Evolutionary conservation across 2,329 filamentous ascomycete species (phyloP), one percentile per base, ranked within the genome.

Genomic region (Beauveria varroae): DNA sequence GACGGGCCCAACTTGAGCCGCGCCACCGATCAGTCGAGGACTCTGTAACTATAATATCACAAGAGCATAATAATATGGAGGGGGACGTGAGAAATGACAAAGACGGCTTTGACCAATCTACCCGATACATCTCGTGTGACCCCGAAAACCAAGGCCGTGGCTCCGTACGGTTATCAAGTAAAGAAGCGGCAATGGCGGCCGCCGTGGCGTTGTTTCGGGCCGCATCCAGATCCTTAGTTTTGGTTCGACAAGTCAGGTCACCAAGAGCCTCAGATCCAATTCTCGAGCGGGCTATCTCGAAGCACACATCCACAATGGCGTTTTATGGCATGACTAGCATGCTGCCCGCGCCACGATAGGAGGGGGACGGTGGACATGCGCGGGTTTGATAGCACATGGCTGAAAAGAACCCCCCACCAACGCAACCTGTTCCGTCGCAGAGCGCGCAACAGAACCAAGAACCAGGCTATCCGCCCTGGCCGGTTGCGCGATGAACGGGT

Each of bases 201-300:
- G 52, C 18, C 14, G 30, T 53, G 53, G 53, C 53, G 53, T 34
- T 56, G 40, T 46, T 54, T 56, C 53, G 53, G 53, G 41, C 53
- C 53, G 53, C 41, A 46, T 5, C 52, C 53, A 30, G 53, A 56
- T 56, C 41, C 24, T 12, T 24, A 50, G 5, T 50, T n/a, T 50
- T 30, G 22, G 14, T 28, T 40, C 46, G 20, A 40, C n/a, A 24
- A 37, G 30, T 37, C 34, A 53, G 9, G 16, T 40, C 30, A 37
- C 9, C 37, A 28, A 10, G 22, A 55, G 22, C 3, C 16, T 43
- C 24, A 26, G 40, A 20, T 55, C 52, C 52, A 55, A 43, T 28
- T 44, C 52, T 55, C 5, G 9, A 40, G 52, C 24, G 40, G 52
- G 40, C 8, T 28, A 7, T 44, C 9, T 43, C 16, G 18, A 44